A percentile compares a stretch with the other conserved stretches of the same genome.
Evolutionary conservation across 495 filamentous ascomycete species (phyloP).

Genomic region (Tuber calosporum): DNA sequence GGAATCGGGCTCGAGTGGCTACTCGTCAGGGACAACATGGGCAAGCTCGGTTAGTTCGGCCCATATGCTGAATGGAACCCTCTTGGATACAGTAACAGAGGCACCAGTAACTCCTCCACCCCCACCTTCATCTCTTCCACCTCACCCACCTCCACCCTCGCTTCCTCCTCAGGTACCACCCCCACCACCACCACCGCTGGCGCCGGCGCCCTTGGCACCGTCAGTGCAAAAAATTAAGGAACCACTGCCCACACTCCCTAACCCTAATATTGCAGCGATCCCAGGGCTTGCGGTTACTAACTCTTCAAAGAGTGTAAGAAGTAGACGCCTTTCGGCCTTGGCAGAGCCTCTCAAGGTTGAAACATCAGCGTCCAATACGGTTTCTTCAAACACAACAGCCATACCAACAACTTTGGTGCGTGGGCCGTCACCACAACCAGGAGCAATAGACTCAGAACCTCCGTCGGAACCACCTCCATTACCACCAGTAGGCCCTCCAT

Average conservation of each 20-base stretch:
- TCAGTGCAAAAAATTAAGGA: conserved; percentile 18
- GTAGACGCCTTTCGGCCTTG: conserved; percentile 72
- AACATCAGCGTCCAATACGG: conserved; percentile 52
- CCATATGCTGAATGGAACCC: conserved; percentile 62
- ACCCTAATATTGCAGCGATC: conserved; percentile 45
- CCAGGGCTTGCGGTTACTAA: conserved; percentile 42
- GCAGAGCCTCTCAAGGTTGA: conserved; percentile 87
- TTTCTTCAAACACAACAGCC: conserved; percentile 41
- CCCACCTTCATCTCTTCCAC: conserved; percentile 27
- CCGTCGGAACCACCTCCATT: conserved; percentile 40
- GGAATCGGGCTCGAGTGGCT: conserved; percentile 81
- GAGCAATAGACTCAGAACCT: conserved; percentile 24
- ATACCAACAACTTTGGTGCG: conserved; percentile 42
- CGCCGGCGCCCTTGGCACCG: conserved; percentile 27
- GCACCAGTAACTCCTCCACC: conserved; percentile 50
- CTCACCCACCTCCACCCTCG: conserved; percentile 38
- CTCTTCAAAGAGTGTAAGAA: conserved; percentile 55
- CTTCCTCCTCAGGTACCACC: conserved; percentile 42
- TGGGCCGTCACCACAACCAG: conserved; percentile 27
- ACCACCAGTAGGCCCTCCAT: conserved; percentile 34
- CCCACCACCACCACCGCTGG: conserved; percentile 24
- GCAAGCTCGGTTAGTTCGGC: conserved; percentile 77
- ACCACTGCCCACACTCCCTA: conserved; percentile 35
- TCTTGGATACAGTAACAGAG: conserved; percentile 72
- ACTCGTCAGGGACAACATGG: conserved; percentile 80